These are phyloP conservation scores for Scenedesmus sp. DNA, from an alignment of 163 green algal genomes.

Conservation along the genomic window DNA sequence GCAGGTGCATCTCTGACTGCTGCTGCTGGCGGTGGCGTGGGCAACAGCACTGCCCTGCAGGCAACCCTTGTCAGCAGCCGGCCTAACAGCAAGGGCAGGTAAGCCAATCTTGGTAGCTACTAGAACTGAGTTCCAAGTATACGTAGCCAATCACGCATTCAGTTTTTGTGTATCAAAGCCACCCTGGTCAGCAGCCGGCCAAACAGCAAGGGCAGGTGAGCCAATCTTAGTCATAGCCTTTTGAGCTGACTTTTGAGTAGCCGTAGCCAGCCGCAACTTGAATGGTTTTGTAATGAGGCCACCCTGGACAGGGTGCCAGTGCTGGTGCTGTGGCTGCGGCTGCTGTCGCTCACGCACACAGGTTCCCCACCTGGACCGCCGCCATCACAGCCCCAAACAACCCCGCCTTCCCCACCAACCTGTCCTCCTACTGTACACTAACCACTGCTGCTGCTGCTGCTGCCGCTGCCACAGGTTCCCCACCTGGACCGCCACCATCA, in stretches of 20 bases:
- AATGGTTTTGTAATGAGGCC: too few relatives aligned
- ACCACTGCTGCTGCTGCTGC: not conserved
- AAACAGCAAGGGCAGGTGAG: not conserved
- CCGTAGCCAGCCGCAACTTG: too few relatives aligned
- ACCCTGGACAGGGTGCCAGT: too few relatives aligned
- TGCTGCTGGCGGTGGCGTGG: not conserved
- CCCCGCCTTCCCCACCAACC: not conserved
- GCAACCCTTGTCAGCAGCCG: not conserved
- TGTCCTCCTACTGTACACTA: not conserved
- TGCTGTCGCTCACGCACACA: not conserved
- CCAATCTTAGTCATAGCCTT: too few relatives aligned
- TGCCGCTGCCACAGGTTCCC: not conserved
- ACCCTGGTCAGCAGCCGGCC: not conserved
- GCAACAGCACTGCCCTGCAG: not conserved
- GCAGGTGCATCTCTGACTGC: not conserved
- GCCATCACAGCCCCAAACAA: not conserved
- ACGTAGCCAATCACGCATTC: too few relatives aligned
- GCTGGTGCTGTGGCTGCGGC: not conserved
- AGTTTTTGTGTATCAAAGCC: too few relatives aligned
- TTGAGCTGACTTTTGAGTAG: too few relatives aligned
- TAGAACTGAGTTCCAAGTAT: too few relatives aligned
- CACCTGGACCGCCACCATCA: not conserved
- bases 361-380: not conserved
- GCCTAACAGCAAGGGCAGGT: not conserved
- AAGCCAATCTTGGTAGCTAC: too few relatives aligned